These are phyloP conservation scores for Cordyceps cicadae DNA, from an alignment of 2,329 filamentous ascomycete genomes.

Conservation along the genomic window DNA sequence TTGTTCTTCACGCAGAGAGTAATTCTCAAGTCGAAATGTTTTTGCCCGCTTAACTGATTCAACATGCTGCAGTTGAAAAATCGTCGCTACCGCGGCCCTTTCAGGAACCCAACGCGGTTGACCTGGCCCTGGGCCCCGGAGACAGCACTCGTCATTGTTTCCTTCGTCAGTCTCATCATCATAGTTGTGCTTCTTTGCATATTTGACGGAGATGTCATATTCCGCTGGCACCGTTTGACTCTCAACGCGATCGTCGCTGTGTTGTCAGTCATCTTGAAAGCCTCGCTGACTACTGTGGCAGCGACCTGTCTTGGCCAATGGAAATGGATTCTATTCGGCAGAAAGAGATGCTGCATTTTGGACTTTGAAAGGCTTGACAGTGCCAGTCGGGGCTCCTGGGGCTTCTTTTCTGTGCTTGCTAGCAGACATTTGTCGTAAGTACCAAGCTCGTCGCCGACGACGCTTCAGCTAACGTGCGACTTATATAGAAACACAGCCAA, in stretches of 20 bases:
- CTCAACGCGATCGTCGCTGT: slow-evolving; percentile 17
- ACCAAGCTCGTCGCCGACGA: neutral
- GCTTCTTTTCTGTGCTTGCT: slow-evolving; percentile 11
- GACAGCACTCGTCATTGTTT: too few species aligned
- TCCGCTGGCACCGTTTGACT: slow-evolving; percentile 12
- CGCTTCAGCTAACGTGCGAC: neutral
- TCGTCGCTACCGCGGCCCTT: too few species aligned
- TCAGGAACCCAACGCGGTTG: too few species aligned
- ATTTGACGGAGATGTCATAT: too few species aligned
- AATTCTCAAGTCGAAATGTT: too few species aligned
- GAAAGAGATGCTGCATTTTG: slow-evolving; percentile 9
- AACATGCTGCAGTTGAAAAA: too few species aligned
- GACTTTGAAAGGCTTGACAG: slow-evolving; percentile 16
- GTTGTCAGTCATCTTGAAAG: slow-evolving; percentile 13
- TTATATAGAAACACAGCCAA: neutral
- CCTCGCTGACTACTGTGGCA: slow-evolving; percentile 7
- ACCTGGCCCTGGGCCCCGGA: too few species aligned
- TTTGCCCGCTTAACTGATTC: too few species aligned
- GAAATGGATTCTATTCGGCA: slow-evolving; percentile 17
- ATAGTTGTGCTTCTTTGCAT: too few species aligned
- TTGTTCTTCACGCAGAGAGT: too few species aligned
- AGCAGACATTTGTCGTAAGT: slow-evolving; percentile 11
- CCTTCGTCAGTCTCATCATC: too few species aligned
- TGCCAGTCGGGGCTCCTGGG: slow-evolving; percentile 15
- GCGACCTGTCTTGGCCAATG: slow-evolving; percentile 16